phyloP scores from a whole-genome alignment of 352 stramenopile species.

The Phytophthora kernoviae region DNA sequence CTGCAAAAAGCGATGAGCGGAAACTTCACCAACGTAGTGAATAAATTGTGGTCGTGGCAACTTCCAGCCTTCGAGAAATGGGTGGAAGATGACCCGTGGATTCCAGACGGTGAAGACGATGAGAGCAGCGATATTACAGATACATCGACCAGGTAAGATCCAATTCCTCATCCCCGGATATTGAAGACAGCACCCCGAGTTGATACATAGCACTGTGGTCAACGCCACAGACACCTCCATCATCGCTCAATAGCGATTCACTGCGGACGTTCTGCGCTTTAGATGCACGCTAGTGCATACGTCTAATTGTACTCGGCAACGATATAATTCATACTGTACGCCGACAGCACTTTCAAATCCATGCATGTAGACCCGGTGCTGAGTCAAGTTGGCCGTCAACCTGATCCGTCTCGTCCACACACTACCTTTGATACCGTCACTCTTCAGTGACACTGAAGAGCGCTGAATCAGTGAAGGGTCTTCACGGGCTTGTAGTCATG shows the following conservation, averaged over 20 bases:
- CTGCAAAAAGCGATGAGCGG: conserved; percentile 21
- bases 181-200: no score
- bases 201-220: not conserved
- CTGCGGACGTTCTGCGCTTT: not conserved
- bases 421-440: no score
- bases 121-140: not conserved
- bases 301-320: no score
- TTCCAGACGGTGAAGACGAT: conserved; percentile 8
- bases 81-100: conserved; percentile 27
- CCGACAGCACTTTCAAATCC: no score
- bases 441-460: no score
- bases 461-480: no score
- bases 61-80: conserved; percentile 46
- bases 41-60: conserved; percentile 25
- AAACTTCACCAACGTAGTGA: conserved; percentile 15
- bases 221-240: conserved; percentile 1
- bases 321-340: no score
- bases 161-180: no score
- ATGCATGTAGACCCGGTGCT: no score
- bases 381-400: no score
- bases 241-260: not conserved
- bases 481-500: not conserved
- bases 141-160: not conserved
- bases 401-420: no score
- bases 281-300: no score